Percentiles rank a stretch among this genome's conserved stretches.
phyloP scores from a whole-genome alignment of 1,284 basidiomycete genomes.

The Coriolopsis trogii region DNA sequence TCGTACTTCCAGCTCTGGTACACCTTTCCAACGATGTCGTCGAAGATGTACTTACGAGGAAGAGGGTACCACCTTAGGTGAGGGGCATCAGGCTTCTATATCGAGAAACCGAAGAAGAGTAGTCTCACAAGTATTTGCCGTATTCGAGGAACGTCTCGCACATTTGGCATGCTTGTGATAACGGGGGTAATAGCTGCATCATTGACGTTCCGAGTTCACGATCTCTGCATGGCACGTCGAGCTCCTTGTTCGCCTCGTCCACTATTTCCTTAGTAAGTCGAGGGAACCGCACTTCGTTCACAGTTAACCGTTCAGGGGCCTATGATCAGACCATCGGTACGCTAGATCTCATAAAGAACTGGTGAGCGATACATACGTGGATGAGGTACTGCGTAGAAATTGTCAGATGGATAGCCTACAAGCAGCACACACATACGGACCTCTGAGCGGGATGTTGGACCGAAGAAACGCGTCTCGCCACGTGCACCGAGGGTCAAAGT shows the following conservation, averaged over 20 bases:
- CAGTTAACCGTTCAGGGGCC: conserved; percentile 24
- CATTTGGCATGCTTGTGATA: conserved; percentile 55
- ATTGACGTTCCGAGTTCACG: conserved; percentile 42
- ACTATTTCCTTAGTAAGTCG: conserved; percentile 28
- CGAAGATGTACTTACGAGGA: conserved; percentile 43
- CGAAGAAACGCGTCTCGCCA: conserved; percentile 60
- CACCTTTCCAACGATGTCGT: conserved; percentile 49
- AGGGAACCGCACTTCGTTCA: conserved; percentile 18
- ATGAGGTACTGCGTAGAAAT: conserved; percentile 47
- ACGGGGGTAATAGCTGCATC: conserved; percentile 46
- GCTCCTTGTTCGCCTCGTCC: conserved; percentile 33
- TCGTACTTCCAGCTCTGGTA: conserved; percentile 46
- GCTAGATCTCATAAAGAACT: no score
- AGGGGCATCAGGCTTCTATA: no score
- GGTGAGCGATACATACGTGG: conserved; percentile 39
- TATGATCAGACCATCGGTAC: not conserved
- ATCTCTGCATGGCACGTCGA: conserved; percentile 35
- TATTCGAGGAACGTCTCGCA: conserved; percentile 59
- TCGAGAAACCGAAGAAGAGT: no score
- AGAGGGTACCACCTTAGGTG: conserved; percentile 31
- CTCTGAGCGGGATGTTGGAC: conserved; percentile 66
- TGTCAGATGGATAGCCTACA: conserved; percentile 1
- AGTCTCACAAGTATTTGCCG: conserved; percentile 53
- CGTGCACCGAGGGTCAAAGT: conserved; percentile 59
- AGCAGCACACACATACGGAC: conserved; percentile 36